phyloP scores from a whole-genome alignment of 352 stramenopile species.

The Phytophthora fragariae region DNA sequence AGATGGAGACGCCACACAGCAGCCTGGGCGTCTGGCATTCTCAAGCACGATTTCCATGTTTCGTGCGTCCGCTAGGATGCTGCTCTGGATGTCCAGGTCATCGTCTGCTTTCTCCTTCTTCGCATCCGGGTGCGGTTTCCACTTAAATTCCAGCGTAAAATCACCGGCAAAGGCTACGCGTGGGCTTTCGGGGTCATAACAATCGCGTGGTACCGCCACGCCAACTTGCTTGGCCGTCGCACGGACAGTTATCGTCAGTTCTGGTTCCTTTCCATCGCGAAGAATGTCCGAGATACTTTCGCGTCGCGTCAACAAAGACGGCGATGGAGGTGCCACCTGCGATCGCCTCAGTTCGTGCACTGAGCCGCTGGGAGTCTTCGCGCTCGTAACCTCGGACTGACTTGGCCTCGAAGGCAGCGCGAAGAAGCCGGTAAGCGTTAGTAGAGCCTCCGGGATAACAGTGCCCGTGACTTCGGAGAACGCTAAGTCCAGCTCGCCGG shows the following conservation, averaged over 20 bases:
- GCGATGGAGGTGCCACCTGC: conserved; percentile 15
- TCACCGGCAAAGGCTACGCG: conserved; percentile 65
- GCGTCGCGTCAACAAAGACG: conserved; percentile 37
- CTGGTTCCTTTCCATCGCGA: conserved; percentile 45
- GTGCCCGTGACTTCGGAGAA: conserved; percentile 62
- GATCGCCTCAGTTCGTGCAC: conserved; percentile 12
- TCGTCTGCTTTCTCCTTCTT: conserved; percentile 26
- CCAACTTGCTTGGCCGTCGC: conserved; percentile 57
- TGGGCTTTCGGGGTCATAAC: conserved; percentile 46
- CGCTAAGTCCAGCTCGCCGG: conserved; percentile 58
- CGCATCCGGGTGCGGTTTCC: conserved; percentile 44
- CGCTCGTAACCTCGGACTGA: conserved; percentile 4
- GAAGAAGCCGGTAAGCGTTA: conserved; percentile 66
- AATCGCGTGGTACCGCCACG: conserved; percentile 65
- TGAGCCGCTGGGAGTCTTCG: neutral
- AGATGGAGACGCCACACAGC: conserved; percentile 47
- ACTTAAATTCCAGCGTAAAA: conserved; percentile 62
- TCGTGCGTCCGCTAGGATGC: conserved; percentile 60
- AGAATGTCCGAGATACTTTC: conserved; percentile 69
- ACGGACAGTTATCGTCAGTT: conserved; percentile 59
- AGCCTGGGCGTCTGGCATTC: conserved; percentile 74
- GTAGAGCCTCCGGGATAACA: conserved; percentile 57
- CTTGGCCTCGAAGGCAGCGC: conserved; percentile 40
- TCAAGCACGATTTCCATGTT: conserved; percentile 72
- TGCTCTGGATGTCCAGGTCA: conserved; percentile 80